Evolutionary conservation across 805 yeast species (phyloP).

Genomic region (Yarrowia sp.): DNA sequence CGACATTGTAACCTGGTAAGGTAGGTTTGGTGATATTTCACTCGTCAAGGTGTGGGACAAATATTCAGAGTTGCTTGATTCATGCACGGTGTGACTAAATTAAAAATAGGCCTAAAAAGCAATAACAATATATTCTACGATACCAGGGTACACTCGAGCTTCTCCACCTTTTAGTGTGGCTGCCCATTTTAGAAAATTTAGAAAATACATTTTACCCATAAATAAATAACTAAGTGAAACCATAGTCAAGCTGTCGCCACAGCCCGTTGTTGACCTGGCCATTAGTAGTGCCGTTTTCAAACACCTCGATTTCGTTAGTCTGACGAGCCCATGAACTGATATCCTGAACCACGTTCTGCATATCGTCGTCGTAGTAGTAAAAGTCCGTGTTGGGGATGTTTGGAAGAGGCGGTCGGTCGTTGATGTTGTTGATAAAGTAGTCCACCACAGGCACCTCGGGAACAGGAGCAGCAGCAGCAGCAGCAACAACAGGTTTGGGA

Average conservation of each 20-base stretch:
- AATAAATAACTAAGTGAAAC: constrained; percentile 29
- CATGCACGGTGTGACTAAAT: background rate
- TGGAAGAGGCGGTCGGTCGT: constrained; percentile 4
- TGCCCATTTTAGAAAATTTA: too few relatives aligned
- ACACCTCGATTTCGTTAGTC: constrained; percentile 25
- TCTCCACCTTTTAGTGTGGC: constrained; percentile 1
- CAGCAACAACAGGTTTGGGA: background rate
- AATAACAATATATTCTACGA: too few relatives aligned
- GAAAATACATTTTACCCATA: background rate
- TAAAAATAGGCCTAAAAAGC: background rate
- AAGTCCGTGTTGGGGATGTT: constrained; percentile 6
- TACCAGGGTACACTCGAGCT: too few relatives aligned
- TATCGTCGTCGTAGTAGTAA: constrained; percentile 35
- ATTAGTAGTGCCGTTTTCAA: constrained; percentile 26
- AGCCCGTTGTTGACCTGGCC: constrained; percentile 29
- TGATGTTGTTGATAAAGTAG: constrained; percentile 17
- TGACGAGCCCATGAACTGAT: constrained; percentile 35
- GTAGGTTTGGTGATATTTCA: background rate
- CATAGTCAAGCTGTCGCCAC: constrained; percentile 31
- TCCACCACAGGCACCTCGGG: constrained; percentile 8
- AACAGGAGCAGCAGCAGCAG: background rate
- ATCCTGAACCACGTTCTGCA: constrained; percentile 36
- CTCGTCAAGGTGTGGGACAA: background rate
- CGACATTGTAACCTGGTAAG: too few relatives aligned
- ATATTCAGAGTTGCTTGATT: background rate